These are phyloP conservation scores for Colletotrichum sp. DNA, from an alignment of 2,329 filamentous ascomycete species.

Conservation along the genomic window DNA sequence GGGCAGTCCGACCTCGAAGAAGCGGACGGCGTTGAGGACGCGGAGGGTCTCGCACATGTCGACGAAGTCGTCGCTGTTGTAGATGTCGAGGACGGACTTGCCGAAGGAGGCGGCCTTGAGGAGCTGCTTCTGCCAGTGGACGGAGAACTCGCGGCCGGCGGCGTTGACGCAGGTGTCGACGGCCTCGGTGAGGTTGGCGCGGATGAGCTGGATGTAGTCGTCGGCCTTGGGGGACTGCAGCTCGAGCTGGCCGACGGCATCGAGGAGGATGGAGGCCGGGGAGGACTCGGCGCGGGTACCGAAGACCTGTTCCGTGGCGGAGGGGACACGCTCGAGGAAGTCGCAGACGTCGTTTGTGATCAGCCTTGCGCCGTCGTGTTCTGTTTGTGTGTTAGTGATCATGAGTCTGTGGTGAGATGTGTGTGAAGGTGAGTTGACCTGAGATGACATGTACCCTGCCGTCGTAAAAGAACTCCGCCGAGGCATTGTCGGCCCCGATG, in stretches of 20 bases:
- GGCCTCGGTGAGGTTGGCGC: slow-evolving; percentile 85
- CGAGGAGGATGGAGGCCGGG: slow-evolving; percentile 88
- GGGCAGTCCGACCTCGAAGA: slow-evolving; percentile 88
- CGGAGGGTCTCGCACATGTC: slow-evolving; percentile 96
- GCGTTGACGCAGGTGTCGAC: slow-evolving; percentile 94
- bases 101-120: slow-evolving; percentile 97
- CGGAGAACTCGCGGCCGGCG: slow-evolving; percentile 88
- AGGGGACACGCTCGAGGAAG: slow-evolving; percentile 92
- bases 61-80: slow-evolving; percentile 98
- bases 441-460: slow-evolving; percentile 87
- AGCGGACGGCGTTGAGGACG: slow-evolving; percentile 90
- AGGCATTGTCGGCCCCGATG: slow-evolving; percentile 82
- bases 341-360: slow-evolving; percentile 96
- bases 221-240: slow-evolving; percentile 96
- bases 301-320: slow-evolving; percentile 87
- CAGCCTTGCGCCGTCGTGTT: slow-evolving; percentile 84
- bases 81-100: slow-evolving; percentile 95
- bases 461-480: slow-evolving; percentile 85
- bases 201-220: slow-evolving; percentile 95
- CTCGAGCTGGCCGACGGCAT: slow-evolving; percentile 90
- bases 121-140: slow-evolving; percentile 92
- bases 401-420: neutral
- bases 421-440: slow-evolving; percentile 54
- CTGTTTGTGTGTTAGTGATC: slow-evolving; percentile 36
- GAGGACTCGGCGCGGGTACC: slow-evolving; percentile 87